These are phyloP conservation scores for Globisporangium cystogenes DNA, from an alignment of 352 stramenopile genomes.

Conservation along the genomic window DNA sequence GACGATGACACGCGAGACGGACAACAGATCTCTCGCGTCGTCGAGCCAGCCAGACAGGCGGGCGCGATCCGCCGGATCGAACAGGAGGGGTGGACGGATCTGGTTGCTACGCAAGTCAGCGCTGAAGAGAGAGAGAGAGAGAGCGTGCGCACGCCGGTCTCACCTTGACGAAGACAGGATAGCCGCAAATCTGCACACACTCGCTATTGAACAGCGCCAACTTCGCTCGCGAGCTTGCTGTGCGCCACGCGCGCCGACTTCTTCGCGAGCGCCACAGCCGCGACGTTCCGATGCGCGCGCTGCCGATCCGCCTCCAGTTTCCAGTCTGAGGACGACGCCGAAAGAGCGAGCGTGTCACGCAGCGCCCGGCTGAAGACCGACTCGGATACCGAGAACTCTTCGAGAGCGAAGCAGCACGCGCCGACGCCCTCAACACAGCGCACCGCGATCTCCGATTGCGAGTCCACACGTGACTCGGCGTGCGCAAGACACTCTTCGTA, in stretches of 20 bases:
- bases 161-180: not conserved
- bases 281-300: constrained; percentile 60
- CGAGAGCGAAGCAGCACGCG: constrained; percentile 50
- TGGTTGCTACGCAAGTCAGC: not conserved
- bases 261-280: constrained; percentile 42
- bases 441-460: constrained; percentile 14
- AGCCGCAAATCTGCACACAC: not conserved
- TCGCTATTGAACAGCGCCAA: not conserved
- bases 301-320: constrained; percentile 11
- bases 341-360: not conserved
- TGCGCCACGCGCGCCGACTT: constrained; percentile 9
- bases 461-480: constrained; percentile 19
- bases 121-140: not conserved
- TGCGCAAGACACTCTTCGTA: constrained; percentile 30
- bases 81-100: not conserved
- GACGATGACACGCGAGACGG: not conserved
- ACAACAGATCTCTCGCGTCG: not conserved
- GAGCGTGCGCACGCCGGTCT: too few relatives aligned
- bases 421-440: constrained; percentile 40
- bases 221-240: not conserved
- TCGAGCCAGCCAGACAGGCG: not conserved
- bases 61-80: not conserved
- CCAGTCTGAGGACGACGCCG: not conserved
- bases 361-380: constrained; percentile 34
- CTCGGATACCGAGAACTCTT: constrained; percentile 37